A percentile compares a stretch with the other conserved stretches of the same genome.
Conservation (phyloP, 2,329 filamentous ascomycete species). For the Pseudogymnoascus sp. region DNA sequence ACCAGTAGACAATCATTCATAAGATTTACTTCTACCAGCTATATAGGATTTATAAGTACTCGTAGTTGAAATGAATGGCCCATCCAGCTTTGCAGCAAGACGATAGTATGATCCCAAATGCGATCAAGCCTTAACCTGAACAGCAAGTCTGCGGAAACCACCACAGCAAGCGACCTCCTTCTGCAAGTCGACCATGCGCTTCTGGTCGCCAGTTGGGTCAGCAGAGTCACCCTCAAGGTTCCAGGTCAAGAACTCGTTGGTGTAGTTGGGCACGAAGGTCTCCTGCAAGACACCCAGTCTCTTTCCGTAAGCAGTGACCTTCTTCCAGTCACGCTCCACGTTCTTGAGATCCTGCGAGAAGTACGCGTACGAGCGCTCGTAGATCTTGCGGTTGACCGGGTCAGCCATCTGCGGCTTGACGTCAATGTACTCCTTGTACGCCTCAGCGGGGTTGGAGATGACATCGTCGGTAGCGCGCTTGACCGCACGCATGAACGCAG, state of each 20-base stretch:
- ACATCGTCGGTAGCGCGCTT: constrained; percentile 70
- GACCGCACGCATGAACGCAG: constrained; percentile 61
- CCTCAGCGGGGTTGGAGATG: constrained; percentile 51
- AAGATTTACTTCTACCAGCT: neutral
- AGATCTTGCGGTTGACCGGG: constrained; percentile 66
- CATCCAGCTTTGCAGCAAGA: neutral
- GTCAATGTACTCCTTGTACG: constrained; percentile 62
- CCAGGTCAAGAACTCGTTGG: constrained; percentile 64
- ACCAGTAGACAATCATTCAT: neutral
- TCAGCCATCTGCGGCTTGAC: constrained; percentile 65
- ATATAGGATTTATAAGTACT: neutral
- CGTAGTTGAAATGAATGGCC: neutral
- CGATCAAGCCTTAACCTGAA: constrained; percentile 11
- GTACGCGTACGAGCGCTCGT: constrained; percentile 70
- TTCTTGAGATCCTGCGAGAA: constrained; percentile 70
- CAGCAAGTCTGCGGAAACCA: constrained; percentile 49
- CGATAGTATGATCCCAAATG: neutral
- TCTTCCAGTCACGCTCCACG: constrained; percentile 64
- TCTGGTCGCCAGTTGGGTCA: constrained; percentile 66
- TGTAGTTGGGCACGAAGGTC: constrained; percentile 64
- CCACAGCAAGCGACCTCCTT: constrained; percentile 55
- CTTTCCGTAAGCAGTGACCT: constrained; percentile 72
- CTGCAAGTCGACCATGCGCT: constrained; percentile 63
- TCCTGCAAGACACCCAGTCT: constrained; percentile 58
- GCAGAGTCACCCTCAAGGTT: constrained; percentile 52